phyloP scores from a whole-genome alignment of 1,139 yeast species.

The Sugiyamaella japonica region DNA sequence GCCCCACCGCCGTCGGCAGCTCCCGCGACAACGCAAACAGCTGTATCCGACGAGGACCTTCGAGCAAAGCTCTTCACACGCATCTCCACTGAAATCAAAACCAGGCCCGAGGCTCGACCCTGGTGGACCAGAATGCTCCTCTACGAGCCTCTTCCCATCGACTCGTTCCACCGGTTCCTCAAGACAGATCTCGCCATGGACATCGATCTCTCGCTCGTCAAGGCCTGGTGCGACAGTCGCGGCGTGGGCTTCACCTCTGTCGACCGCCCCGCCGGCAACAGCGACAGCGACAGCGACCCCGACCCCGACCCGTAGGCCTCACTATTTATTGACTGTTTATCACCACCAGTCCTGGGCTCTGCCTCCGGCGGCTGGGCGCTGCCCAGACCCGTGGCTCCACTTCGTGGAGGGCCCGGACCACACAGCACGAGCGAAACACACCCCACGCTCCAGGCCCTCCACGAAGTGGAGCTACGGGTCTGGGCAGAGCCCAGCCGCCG shows the following conservation, averaged over 20 bases:
- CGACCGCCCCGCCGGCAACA: neutral
- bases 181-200: conserved; percentile 20
- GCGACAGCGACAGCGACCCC: neutral
- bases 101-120: conserved; percentile 15
- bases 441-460: conserved; percentile 5
- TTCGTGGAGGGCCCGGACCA: neutral
- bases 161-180: conserved; percentile 23
- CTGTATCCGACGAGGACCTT: conserved; percentile 7
- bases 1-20: neutral
- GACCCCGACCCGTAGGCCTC: too few relatives aligned
- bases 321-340: neutral
- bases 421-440: neutral
- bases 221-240: conserved; percentile 29
- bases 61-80: conserved; percentile 17
- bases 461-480: neutral
- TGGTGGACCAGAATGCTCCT: conserved; percentile 29
- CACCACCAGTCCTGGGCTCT: neutral
- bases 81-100: conserved; percentile 18
- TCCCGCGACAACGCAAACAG: neutral
- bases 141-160: conserved; percentile 26
- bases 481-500: conserved; percentile 6
- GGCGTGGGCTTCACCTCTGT: conserved; percentile 26
- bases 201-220: conserved; percentile 24
- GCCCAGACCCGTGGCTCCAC: conserved; percentile 4
- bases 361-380: conserved; percentile 8